Percentiles rank a stretch among this genome's conserved stretches.
Conservation (phyloP, 495 filamentous ascomycete genomes). For the Penicillium taxi region DNA sequence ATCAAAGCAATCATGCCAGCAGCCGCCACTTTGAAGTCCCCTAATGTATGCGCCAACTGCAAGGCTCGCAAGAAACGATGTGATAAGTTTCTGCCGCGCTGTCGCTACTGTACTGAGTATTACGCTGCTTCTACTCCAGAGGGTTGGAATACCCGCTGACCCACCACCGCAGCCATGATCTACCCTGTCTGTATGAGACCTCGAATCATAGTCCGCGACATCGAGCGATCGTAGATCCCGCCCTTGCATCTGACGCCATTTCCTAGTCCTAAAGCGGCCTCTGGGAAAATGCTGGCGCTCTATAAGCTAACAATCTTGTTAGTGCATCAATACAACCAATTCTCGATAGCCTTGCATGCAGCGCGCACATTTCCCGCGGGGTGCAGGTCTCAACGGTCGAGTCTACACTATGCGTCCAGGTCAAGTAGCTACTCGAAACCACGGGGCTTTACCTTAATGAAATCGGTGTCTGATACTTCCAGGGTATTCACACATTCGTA, state of each 20-base stretch:
- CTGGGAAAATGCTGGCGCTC: neutral
- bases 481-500: conserved; percentile 24
- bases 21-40: too few species aligned
- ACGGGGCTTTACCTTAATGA: conserved; percentile 28
- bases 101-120: conserved; percentile 27
- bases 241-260: neutral
- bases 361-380: neutral
- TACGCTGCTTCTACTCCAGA: neutral
- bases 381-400: neutral
- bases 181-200: neutral
- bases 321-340: neutral
- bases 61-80: conserved; percentile 34
- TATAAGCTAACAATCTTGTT: neutral
- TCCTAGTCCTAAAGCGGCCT: neutral
- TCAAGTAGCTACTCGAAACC: conserved; percentile 21
- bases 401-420: conserved; percentile 14
- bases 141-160: neutral
- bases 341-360: neutral
- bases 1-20: too few species aligned
- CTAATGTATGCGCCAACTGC: conserved; percentile 30
- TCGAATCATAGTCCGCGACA: neutral
- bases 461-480: conserved; percentile 29
- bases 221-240: neutral
- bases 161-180: neutral
- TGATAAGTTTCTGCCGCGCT: conserved; percentile 25